Percentiles rank a stretch among this genome's conserved stretches.
Conservation (phyloP, 2,329 filamentous ascomycete genomes). For the Colletotrichum sp. region DNA sequence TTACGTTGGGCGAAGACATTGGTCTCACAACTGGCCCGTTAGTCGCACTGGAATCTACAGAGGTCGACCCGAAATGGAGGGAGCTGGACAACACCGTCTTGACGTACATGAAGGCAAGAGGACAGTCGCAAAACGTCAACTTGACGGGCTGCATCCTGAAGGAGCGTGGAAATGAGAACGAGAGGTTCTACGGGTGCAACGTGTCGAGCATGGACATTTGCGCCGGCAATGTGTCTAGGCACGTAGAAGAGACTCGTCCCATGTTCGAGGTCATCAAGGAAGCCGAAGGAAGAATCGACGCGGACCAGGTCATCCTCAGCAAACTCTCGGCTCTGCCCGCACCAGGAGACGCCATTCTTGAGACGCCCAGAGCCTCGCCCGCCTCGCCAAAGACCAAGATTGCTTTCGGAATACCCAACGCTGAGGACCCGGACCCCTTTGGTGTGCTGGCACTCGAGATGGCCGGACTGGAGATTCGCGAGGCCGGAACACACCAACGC, state of each 20-base stretch:
- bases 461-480: conserved; percentile 86
- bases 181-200: conserved; percentile 58
- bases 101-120: conserved; percentile 63
- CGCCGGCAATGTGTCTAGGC: conserved; percentile 59
- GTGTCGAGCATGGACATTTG: conserved; percentile 61
- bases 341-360: conserved; percentile 73
- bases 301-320: conserved; percentile 71
- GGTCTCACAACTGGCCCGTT: conserved; percentile 79
- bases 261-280: conserved; percentile 86
- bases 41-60: conserved; percentile 55
- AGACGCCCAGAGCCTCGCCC: conserved; percentile 41
- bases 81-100: conserved; percentile 60
- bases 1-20: conserved; percentile 83
- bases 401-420: conserved; percentile 78
- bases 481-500: conserved; percentile 79
- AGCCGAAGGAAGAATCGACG: conserved; percentile 81
- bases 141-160: conserved; percentile 61
- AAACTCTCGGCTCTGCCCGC: conserved; percentile 68
- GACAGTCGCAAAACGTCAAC: conserved; percentile 59
- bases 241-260: conserved; percentile 58
- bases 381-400: conserved; percentile 35
- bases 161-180: conserved; percentile 64
- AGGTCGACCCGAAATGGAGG: conserved; percentile 56
- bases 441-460: conserved; percentile 90
- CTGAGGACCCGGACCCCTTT: conserved; percentile 88